A percentile compares a stretch with the other conserved stretches of the same genome.
phyloP scores from a whole-genome alignment of 805 yeast species.

The Lipomyces chichibuensis region DNA sequence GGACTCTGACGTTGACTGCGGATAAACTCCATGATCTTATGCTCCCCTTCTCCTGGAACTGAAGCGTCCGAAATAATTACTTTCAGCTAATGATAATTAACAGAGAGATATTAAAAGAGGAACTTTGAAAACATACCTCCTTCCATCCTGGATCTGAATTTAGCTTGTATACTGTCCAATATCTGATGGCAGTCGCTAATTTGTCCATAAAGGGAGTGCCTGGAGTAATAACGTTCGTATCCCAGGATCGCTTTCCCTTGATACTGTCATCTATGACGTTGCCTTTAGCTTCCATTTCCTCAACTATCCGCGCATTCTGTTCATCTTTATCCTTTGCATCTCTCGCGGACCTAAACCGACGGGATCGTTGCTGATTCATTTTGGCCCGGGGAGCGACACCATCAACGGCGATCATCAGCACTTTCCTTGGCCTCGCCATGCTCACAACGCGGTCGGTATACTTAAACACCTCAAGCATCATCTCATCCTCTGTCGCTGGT shows the following conservation, averaged over 20 bases:
- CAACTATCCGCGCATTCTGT: conserved; percentile 64
- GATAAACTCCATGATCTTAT: conserved; percentile 94
- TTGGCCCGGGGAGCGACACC: conserved; percentile 99
- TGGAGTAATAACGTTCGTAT: conserved; percentile 95
- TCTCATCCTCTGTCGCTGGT: conserved; percentile 95
- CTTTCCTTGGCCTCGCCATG: conserved; percentile 94
- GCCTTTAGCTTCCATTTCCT: conserved; percentile 65
- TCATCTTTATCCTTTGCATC: conserved; percentile 82
- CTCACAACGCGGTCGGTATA: conserved; percentile 89
- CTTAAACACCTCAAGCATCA: conserved; percentile 89
- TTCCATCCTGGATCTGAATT: conserved; percentile 94
- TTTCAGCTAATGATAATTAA: conserved; percentile 50
- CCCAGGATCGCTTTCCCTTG: conserved; percentile 81
- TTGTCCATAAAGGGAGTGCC: conserved; percentile 98
- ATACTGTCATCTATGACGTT: conserved; percentile 75
- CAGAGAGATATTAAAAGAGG: not conserved
- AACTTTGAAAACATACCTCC: conserved; percentile 42
- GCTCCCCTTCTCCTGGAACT: conserved; percentile 99
- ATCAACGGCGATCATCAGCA: conserved; percentile 93
- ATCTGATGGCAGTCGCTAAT: conserved; percentile 76
- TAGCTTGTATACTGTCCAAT: conserved; percentile 90
- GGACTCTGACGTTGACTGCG: conserved; percentile 87
- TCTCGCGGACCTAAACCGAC: conserved; percentile 88
- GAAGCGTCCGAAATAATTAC: conserved; percentile 93
- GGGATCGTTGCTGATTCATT: conserved; percentile 94